Base-by-base conservation (phyloP, 805 yeast species). In the Babjeviella inositovora region DNA sequence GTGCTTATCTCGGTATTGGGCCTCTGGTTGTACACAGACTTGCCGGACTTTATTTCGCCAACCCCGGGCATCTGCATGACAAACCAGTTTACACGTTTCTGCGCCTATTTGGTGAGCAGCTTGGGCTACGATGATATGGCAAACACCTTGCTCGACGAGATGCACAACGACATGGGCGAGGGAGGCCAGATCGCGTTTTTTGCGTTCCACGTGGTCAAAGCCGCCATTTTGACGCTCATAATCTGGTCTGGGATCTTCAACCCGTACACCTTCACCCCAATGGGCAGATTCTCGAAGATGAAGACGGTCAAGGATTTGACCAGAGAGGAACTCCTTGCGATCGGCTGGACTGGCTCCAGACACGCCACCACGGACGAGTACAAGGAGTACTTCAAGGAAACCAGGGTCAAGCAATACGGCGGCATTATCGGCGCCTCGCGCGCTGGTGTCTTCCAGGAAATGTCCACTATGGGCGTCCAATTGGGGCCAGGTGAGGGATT, bases 291-390 rank as follows among this genome's bases (percentile, higher is more conserved):
- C 34, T 53, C 42, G 26, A 47, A 29, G 25, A 46, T 11, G 43
- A 40, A 32, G 54, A 32, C 23, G 31, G 25, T 47, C 8, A 36
- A 48, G 5, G 40, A 35, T 8, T 34, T 57, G 22, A 52, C 64
- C 23, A 56, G 56, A 30, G 81, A 73, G 10, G 55, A 63, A 28
- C 60, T 85, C 35, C 34, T 70, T 16, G 47, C 49, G 4, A 52
- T 85, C 34, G 97, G 97, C 23, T 90, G 97, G 97, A 82, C 95
- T n/a, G 93, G 95, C 25, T 63, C 90, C 13, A 75, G 72, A 46
- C 71, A 72, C 34, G 75, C 75, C 8, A 61, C 73, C 11, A 51
- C 68, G 14, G 75, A 68, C 18, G 82, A 70, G 32, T 87, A 74
- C 60, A 66, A 65, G 38, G 75, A 70, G 30, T 58, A 51, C 37